phyloP scores from a whole-genome alignment of 169 alveolate genomes.

The Cytauxzoon felis region DNA sequence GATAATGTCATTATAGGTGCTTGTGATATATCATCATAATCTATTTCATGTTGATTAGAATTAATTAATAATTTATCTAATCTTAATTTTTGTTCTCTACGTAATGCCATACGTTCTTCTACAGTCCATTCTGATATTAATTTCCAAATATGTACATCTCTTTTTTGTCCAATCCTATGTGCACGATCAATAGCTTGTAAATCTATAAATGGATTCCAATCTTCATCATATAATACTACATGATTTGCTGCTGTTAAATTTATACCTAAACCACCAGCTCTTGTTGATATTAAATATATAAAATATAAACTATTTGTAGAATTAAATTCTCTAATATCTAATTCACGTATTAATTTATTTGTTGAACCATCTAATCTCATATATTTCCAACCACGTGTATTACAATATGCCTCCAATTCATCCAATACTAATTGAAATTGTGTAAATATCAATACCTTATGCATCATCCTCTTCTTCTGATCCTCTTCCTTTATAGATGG shows the following conservation, averaged over 20 bases:
- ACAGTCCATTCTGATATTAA: conserved; percentile 95
- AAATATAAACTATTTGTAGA: conserved; percentile 74
- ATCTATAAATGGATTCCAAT: conserved; percentile 99
- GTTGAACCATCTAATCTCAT: conserved; percentile 89
- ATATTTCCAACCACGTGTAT: conserved; percentile 85
- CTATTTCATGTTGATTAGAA: conserved; percentile 60
- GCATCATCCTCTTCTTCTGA: conserved; percentile 66
- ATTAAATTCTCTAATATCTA: conserved; percentile 86
- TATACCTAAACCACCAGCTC: conserved; percentile 97
- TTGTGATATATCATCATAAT: conserved; percentile 29
- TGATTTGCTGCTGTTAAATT: conserved; percentile 97
- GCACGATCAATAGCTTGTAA: conserved; percentile 98
- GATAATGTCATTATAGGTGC: conserved; percentile 57
- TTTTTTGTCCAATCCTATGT: conserved; percentile 97
- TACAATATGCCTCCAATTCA: conserved; percentile 85
- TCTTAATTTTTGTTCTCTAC: conserved; percentile 88
- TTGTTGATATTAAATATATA: conserved; percentile 82
- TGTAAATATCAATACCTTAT: conserved; percentile 83
- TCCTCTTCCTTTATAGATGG: conserved; percentile 26
- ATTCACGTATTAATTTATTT: conserved; percentile 82
- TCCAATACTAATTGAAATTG: conserved; percentile 87
- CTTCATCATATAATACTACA: conserved; percentile 98
- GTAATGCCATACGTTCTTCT: conserved; percentile 97
- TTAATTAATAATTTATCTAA: conserved; percentile 82
- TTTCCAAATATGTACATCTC: conserved; percentile 95